A percentile compares a stretch with the other conserved stretches of the same genome.
Evolutionary conservation across 108 stramenopile genomes (phyloP).

Genomic region (Halocafeteria seosinensis): DNA sequence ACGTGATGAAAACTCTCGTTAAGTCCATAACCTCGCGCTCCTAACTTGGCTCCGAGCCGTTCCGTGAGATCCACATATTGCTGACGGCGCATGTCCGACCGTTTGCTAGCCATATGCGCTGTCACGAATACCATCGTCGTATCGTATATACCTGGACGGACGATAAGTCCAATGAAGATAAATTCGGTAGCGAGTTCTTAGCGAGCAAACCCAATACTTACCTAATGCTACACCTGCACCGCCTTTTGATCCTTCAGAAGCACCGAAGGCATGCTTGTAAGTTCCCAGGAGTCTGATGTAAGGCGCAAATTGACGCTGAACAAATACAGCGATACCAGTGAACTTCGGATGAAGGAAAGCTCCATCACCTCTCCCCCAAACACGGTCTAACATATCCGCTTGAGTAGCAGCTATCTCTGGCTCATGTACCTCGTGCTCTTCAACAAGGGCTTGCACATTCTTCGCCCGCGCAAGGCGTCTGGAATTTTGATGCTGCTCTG

Average conservation of each 20-base stretch:
- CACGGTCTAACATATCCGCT: background rate
- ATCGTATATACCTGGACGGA: too few relatives aligned
- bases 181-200: too few relatives aligned
- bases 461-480: background rate
- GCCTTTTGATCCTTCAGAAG: background rate
- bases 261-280: slow-evolving; percentile 1
- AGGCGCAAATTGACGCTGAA: background rate
- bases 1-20: slow-evolving; percentile 18
- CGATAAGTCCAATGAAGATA: too few relatives aligned
- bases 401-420: background rate
- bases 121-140: slow-evolving; percentile 6
- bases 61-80: slow-evolving; percentile 3
- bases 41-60: slow-evolving; percentile 6
- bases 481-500: background rate
- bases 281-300: slow-evolving; percentile 2
- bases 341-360: slow-evolving; percentile 4
- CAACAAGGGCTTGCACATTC: background rate
- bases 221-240: slow-evolving; percentile 3
- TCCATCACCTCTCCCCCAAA: slow-evolving; percentile 14
- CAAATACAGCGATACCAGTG: slow-evolving; percentile 14
- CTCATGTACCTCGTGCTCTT: background rate
- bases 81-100: slow-evolving; percentile 2
- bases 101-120: slow-evolving; percentile 4
- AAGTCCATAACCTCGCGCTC: slow-evolving; percentile 5
- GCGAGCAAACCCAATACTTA: too few relatives aligned